Conservation (phyloP, 2,329 filamentous ascomycete genomes). For the Rutstroemia sp. region DNA sequence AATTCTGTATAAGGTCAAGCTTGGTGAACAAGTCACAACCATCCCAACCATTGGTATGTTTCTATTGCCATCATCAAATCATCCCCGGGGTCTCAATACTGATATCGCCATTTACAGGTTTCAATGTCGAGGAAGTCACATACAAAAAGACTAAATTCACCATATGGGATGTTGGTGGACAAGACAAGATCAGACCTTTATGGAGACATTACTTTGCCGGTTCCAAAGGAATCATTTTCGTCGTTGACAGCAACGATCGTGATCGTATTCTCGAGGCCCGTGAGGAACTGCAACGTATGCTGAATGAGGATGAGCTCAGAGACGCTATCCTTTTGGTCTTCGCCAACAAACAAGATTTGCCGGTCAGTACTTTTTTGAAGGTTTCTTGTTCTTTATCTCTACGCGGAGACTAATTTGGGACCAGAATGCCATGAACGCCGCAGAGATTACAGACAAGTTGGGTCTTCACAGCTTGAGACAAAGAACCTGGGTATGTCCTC, state of each 20-base stretch:
- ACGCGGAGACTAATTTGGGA: constrained; percentile 3
- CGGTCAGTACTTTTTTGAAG: constrained; percentile 52
- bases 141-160: constrained; percentile 99
- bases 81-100: constrained; percentile 19
- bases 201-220: constrained; percentile 99
- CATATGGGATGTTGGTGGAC: constrained; percentile 99
- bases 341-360: constrained; percentile 99
- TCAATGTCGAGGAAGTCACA: constrained; percentile 99
- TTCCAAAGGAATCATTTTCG: constrained; percentile 99
- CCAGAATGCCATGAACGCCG: constrained; percentile 98
- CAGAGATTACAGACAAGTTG: constrained; percentile 99
- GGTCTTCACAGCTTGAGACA: constrained; percentile 98
- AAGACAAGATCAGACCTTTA: constrained; percentile 99
- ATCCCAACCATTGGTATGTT: constrained; percentile 91
- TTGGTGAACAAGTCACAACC: constrained; percentile 97
- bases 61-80: background rate
- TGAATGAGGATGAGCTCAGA: constrained; percentile 97
- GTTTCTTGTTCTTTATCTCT: background rate
- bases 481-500: constrained; percentile 87
- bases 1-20: constrained; percentile 99
- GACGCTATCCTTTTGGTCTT: constrained; percentile 96
- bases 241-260: constrained; percentile 97
- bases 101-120: constrained; percentile 48
- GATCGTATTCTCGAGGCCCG: constrained; percentile 96
- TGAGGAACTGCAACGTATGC: constrained; percentile 94